Base-by-base conservation (phyloP, 768 basidiomycete genomes). In the Tremella yokohamensis region DNA sequence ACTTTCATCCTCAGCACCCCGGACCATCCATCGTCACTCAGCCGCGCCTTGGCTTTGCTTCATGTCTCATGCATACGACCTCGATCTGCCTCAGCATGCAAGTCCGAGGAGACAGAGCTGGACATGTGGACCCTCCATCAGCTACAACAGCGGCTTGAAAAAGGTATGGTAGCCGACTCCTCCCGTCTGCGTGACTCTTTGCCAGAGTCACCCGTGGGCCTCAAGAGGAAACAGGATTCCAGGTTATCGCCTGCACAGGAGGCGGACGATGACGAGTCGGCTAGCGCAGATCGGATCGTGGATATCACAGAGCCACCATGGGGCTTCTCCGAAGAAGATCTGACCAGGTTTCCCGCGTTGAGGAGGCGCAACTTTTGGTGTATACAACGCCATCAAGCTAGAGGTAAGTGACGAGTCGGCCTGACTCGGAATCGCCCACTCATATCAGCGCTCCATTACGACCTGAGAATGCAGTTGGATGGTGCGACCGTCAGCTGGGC, bases 321-420 rank as follows among this genome's bases (percentile, higher is more conserved):
- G 68, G 61, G 54, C 2, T 73, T 73, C 55, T 40, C 47, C 3
- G 4, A 42, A 22, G 58, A 63, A 4, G 71, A 73, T 16, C 29
- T 66, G 8, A 53, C 64, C 6, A n/a, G 54, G 15, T 73, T 64
- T 47, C 71, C 71, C 1, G 71, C 64, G 2, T 45, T 73, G 18
- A 55, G 49, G 47, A 64, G 60, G 40, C 49, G 69, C 25, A 73
- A 73, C 53, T 73, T 73, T 48, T 73, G 64, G 60, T 73, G 71
- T 55, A 66, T 73, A 1, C 71, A 73, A 40, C 18, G 71, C 48
- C 71, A 73, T 61, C 66, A 68, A 40, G 71, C 71, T 6, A 61
- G 61, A 20, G 69, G 69, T 68, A 38, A 34, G 51, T 18, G 9
- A 52, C 13, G 12, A 12, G 8, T 20, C 20, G 9, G 18, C 49